Percentiles rank a stretch among this genome's conserved stretches.
Evolutionary conservation across 768 basidiomycete genomes (phyloP).

Genomic region (Russula foetens): DNA sequence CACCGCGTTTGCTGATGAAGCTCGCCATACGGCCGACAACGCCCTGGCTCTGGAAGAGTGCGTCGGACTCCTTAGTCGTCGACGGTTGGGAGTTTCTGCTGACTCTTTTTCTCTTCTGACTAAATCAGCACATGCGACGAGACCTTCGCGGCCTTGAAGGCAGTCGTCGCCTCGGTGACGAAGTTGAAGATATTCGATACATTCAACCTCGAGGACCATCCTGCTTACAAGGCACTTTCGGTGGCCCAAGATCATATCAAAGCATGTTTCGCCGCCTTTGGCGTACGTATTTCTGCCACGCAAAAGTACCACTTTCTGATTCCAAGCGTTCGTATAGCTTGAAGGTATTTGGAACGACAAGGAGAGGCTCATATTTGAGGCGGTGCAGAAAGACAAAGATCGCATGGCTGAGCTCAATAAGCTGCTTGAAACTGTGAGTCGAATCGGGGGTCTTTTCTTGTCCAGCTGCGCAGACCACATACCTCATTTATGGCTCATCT

Average conservation of each 20-base stretch:
- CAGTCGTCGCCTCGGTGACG: not conserved
- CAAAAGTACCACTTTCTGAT: not conserved
- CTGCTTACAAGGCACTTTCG: not conserved
- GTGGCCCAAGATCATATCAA: not conserved
- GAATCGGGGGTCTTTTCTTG: too few species aligned
- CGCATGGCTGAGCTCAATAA: conserved; percentile 8
- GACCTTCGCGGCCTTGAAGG: not conserved
- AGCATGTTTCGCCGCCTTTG: conserved; percentile 1
- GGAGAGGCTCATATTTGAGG: not conserved
- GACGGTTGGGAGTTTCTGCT: not conserved
- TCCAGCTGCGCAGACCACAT: not conserved
- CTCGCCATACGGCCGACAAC: conserved; percentile 2
- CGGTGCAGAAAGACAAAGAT: not conserved
- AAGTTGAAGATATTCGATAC: conserved; percentile 6
- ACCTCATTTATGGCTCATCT: not conserved
- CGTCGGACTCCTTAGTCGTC: not conserved
- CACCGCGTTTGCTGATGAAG: conserved; percentile 6
- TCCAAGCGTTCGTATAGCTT: not conserved
- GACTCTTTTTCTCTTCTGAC: not conserved
- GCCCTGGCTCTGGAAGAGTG: conserved; percentile 6
- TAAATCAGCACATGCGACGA: conserved; percentile 6
- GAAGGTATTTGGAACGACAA: not conserved
- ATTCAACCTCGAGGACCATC: conserved; percentile 1
- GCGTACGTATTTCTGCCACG: not conserved
- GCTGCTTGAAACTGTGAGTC: not conserved